phyloP scores from a whole-genome alignment of 345 rosid species.

The Linum usitatissimum region DNA sequence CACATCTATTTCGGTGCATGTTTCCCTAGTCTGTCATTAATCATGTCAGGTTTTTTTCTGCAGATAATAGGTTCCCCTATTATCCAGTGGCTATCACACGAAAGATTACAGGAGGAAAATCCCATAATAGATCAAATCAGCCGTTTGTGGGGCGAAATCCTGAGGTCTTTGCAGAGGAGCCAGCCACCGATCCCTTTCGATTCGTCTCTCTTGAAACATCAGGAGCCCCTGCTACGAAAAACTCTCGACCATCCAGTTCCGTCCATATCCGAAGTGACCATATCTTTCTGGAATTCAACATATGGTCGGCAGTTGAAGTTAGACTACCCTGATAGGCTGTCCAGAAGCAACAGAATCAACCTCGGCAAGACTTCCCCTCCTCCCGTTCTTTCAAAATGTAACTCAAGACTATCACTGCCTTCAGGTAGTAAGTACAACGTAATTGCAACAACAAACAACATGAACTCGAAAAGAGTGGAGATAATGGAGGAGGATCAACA shows the following conservation, averaged over 20 bases:
- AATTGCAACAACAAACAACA: no score
- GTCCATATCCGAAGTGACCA: slow-evolving; percentile 29
- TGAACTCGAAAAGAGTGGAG: slow-evolving; percentile 37
- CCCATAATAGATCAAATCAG: slow-evolving; percentile 24
- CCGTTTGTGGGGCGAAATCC: slow-evolving; percentile 31
- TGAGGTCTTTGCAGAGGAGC: slow-evolving; percentile 33
- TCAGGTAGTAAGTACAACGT: slow-evolving; percentile 18
- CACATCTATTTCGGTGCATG: no score
- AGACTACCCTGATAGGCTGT: slow-evolving; percentile 44
- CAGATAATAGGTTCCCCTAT: slow-evolving; percentile 31
- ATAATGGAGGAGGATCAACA: slow-evolving; percentile 12
- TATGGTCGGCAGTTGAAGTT: slow-evolving; percentile 29
- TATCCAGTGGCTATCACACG: slow-evolving; percentile 30
- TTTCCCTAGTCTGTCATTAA: no score
- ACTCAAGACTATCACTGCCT: not conserved
- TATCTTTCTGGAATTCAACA: slow-evolving; percentile 39
- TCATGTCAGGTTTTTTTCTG: not conserved
- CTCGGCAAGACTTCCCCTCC: slow-evolving; percentile 25
- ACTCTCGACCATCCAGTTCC: slow-evolving; percentile 31
- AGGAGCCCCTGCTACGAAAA: slow-evolving; percentile 38
- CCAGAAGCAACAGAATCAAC: slow-evolving; percentile 32
- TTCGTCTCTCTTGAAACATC: slow-evolving; percentile 36
- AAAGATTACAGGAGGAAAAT: slow-evolving; percentile 18
- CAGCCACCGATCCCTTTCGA: slow-evolving; percentile 28
- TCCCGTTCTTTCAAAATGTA: slow-evolving; percentile 16